Conservation (phyloP, 768 basidiomycete species). For the Termitomyces heimii region DNA sequence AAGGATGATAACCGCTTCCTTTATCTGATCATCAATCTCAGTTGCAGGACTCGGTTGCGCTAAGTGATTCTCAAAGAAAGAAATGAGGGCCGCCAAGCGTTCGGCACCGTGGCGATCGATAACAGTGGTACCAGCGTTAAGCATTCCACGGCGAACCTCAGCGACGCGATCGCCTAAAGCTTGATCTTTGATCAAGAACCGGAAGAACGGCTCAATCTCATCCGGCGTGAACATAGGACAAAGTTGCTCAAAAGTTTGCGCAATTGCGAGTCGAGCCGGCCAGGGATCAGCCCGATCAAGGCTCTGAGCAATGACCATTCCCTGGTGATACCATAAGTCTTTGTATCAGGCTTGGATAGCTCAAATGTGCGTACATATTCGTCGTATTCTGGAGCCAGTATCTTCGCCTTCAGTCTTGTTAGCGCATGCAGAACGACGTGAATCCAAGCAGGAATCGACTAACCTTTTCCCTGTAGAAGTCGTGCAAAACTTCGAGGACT, state of each 20-base stretch:
- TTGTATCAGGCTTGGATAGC: neutral
- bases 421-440: neutral
- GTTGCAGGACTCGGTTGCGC: constrained; percentile 46
- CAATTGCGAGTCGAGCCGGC: constrained; percentile 73
- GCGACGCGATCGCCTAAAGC: constrained; percentile 82
- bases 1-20: constrained; percentile 92
- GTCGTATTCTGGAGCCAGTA: constrained; percentile 89
- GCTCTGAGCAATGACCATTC: constrained; percentile 87
- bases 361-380: constrained; percentile 60
- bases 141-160: constrained; percentile 82
- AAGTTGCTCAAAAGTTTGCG: constrained; percentile 58
- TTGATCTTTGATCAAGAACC: constrained; percentile 79
- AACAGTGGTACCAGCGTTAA: constrained; percentile 75
- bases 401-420: constrained; percentile 54
- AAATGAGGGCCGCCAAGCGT: constrained; percentile 67
- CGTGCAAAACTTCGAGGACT: constrained; percentile 51
- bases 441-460: neutral
- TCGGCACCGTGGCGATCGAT: constrained; percentile 80
- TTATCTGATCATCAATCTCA: constrained; percentile 81
- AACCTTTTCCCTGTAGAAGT: constrained; percentile 82
- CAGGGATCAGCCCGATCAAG: constrained; percentile 89
- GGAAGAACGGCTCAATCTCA: constrained; percentile 69
- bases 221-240: constrained; percentile 58
- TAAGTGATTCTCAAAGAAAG: constrained; percentile 77
- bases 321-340: constrained; percentile 37